Conservation (phyloP, 805 yeast species). For the Clavispora vitiphila region DNA sequence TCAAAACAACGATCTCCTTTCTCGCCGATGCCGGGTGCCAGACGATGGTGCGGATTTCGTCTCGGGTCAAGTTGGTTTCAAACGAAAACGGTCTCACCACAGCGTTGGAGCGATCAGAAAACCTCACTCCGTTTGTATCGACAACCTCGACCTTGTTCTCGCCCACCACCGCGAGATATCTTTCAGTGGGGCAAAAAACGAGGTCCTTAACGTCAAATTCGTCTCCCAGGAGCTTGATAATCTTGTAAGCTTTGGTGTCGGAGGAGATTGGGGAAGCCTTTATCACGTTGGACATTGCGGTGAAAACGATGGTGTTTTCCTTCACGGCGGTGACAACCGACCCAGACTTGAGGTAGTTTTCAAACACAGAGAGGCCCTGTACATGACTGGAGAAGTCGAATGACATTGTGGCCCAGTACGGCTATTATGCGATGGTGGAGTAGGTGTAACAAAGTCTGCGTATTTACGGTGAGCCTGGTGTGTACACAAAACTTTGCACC, state of each 20-base stretch:
- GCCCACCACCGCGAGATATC: conserved; percentile 12
- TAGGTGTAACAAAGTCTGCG: not conserved
- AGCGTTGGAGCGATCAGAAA: conserved; percentile 1
- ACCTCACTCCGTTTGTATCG: conserved; percentile 5
- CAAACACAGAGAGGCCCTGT: conserved; percentile 3
- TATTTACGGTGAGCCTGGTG: too few species aligned
- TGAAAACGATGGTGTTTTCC: not conserved
- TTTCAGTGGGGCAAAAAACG: conserved; percentile 6
- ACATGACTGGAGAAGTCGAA: not conserved
- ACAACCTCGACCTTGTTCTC: conserved; percentile 3
- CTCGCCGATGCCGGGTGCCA: conserved; percentile 16
- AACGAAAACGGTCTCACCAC: conserved; percentile 2
- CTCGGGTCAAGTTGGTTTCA: not conserved
- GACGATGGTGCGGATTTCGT: conserved; percentile 2
- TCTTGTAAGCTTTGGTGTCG: not conserved
- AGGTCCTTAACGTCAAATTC: conserved; percentile 5
- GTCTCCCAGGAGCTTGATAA: conserved; percentile 1
- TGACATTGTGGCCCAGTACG: not conserved
- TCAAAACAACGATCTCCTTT: conserved; percentile 11
- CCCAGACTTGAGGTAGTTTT: conserved; percentile 1
- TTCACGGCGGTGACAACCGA: conserved; percentile 5
- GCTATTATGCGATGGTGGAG: not conserved
- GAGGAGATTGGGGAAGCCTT: conserved; percentile 6
- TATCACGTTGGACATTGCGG: conserved; percentile 9
- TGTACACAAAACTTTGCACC: not conserved